Conservation (phyloP, 805 yeast species). For the Saturnispora gosingensis region DNA sequence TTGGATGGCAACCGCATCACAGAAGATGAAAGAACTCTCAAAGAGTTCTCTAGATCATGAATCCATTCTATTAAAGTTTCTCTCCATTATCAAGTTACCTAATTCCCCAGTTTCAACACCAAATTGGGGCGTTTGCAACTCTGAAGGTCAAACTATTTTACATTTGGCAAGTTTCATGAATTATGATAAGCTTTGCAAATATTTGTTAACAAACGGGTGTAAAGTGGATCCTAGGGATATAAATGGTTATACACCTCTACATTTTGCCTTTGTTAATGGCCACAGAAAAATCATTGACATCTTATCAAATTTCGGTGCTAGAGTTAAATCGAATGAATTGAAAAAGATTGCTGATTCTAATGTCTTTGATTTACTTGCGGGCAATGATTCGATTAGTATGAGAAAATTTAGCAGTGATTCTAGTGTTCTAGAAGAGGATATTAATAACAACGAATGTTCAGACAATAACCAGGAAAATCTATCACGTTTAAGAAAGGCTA, state of each 20-base stretch:
- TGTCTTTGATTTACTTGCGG: constrained; percentile 27
- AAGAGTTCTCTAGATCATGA: constrained; percentile 37
- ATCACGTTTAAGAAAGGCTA: not conserved
- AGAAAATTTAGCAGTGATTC: constrained; percentile 8
- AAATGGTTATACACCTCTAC: constrained; percentile 81
- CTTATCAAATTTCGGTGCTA: constrained; percentile 39
- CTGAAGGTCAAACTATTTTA: constrained; percentile 78
- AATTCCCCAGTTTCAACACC: constrained; percentile 53
- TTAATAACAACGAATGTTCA: constrained; percentile 2
- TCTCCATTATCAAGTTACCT: constrained; percentile 52
- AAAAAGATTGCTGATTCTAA: constrained; percentile 34
- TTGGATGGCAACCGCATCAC: constrained; percentile 47
- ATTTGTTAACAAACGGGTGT: constrained; percentile 55
- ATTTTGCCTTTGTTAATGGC: constrained; percentile 74
- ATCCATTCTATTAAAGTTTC: constrained; percentile 39
- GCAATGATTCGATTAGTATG: constrained; percentile 4
- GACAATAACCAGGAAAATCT: not conserved
- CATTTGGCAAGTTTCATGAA: constrained; percentile 80
- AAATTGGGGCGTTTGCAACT: constrained; percentile 73
- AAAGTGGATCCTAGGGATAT: constrained; percentile 65
- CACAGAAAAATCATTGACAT: constrained; percentile 55
- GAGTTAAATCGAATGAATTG: constrained; percentile 43
- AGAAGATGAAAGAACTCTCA: constrained; percentile 39
- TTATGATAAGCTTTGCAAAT: constrained; percentile 49
- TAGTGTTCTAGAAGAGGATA: constrained; percentile 4